Evolutionary conservation across 306 rosid species (phyloP).

Genomic region (Cicer cuneatum): DNA sequence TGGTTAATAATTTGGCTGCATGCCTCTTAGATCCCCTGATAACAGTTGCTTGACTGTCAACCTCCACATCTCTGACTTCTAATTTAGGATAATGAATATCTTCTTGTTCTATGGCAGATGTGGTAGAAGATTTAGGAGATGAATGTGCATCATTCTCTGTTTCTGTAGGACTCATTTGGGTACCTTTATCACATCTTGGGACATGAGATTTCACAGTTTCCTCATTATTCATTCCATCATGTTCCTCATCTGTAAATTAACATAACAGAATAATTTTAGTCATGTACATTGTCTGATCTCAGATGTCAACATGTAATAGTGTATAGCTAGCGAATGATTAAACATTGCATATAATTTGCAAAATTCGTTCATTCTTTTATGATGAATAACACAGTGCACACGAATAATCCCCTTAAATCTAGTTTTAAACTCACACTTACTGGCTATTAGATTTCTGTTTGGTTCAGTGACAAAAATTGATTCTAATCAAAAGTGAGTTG

Average conservation of each 20-base stretch:
- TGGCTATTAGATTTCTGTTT: background rate
- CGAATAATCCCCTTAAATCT: background rate
- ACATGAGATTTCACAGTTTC: conserved; percentile 44
- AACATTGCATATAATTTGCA: no score
- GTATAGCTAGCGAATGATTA: background rate
- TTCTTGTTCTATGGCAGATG: conserved; percentile 47
- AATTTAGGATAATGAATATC: conserved; percentile 45
- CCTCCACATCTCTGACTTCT: conserved; percentile 82
- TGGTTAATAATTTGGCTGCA: conserved; percentile 38
- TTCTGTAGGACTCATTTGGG: conserved; percentile 69
- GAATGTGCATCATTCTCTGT: conserved; percentile 50
- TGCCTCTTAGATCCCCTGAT: conserved; percentile 57
- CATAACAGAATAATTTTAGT: conserved; percentile 19
- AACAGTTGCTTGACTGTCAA: conserved; percentile 69
- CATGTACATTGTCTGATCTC: conserved; percentile 12
- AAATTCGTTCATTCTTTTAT: conserved; percentile 7
- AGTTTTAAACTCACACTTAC: background rate
- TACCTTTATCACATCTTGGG: conserved; percentile 67
- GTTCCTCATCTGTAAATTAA: conserved; percentile 55
- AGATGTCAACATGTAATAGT: conserved; percentile 18
- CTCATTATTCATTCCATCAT: conserved; percentile 47
- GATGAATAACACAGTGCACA: conserved; percentile 18
- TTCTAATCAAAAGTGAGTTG: no score
- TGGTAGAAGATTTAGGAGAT: conserved; percentile 49
- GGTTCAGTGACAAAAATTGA: no score